Evolutionary conservation across 257 asterid genomes (phyloP), one percentile per base, ranked within the genome.

Genomic region (Nicotiana tabacum): DNA sequence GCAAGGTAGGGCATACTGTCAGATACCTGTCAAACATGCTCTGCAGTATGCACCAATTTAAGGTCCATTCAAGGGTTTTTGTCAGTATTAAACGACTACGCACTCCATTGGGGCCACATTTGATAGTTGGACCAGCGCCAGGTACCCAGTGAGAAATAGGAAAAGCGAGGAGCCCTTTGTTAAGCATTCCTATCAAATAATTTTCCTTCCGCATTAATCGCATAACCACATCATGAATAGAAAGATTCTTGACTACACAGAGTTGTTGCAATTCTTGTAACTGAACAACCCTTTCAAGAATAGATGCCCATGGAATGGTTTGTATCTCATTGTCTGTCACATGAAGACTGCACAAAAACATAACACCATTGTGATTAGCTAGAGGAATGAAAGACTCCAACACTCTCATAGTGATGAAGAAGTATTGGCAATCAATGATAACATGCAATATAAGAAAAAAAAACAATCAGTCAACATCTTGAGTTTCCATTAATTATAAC

Each of bases 111-210:
- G 89, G 84, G 27, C 90, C 91, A 78, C 83, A 86, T 57, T 66
- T 88, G 82, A 87, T 89, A 81, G 90, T 81, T 67, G 95, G 89
- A 65, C 97, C 94, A 37, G 95, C 90, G 60, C 97, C 98, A 32
- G 97, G 98, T 76, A 93, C 84, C 98, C 98, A 96, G 81, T 88
- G 70, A 66, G 94, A 92, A 81, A 96, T 90, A 61, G 98, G 98
- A 64, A 96, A 91, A 65, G 99, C 92, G 76, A 96, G 98, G 80
- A 94, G 92, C 24, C 99, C 97, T 90, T 94, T 96, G 90, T 96
- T 94, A 82, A 96, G 91, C 98, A 96, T 96, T 88, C 99, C 99
- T 77, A 96, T 94, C 88, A 96, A 87, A 88, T 96, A 96, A 91
- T 96, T 96, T 83, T 96, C 98, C 85, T 96, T 96, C 84, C 99